phyloP scores from a whole-genome alignment of 768 basidiomycete species.

The Phylloporus rhodoxanthus region DNA sequence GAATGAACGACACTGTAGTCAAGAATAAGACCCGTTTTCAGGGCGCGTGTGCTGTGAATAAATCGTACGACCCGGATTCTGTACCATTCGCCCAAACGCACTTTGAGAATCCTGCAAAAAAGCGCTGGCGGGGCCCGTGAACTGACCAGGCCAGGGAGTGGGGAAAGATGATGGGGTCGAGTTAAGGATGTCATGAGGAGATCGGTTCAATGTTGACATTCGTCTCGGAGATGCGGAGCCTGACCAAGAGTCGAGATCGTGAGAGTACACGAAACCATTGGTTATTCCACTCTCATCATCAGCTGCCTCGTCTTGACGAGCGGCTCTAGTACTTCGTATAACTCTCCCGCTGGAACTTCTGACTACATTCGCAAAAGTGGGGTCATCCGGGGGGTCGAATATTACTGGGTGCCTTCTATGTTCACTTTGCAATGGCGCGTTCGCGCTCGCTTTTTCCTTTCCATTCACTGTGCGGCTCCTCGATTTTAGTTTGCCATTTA shows the following conservation, averaged over 20 bases:
- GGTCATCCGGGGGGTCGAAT: conserved; percentile 19
- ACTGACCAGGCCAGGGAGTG: conserved; percentile 33
- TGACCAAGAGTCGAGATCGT: conserved; percentile 22
- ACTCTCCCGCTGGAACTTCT: conserved; percentile 28
- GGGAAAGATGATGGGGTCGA: conserved; percentile 19
- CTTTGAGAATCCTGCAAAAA: conserved; percentile 40
- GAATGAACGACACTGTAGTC: conserved; percentile 8
- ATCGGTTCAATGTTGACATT: conserved; percentile 7
- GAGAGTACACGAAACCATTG: conserved; percentile 20
- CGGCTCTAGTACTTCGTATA: conserved; percentile 28
- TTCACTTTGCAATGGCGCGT: conserved; percentile 22
- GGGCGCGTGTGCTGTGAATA: conserved; percentile 47
- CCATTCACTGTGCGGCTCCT: conserved; percentile 36
- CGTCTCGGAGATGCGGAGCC: conserved; percentile 23
- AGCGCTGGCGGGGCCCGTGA: conserved; percentile 46
- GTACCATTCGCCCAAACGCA: conserved; percentile 36
- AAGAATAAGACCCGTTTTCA: conserved; percentile 29
- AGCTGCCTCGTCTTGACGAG: conserved; percentile 22
- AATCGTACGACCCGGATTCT: conserved; percentile 58
- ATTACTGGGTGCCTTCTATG: conserved; percentile 14
- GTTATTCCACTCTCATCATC: conserved; percentile 17
- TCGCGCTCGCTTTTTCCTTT: conserved; percentile 30
- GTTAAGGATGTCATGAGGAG: conserved; percentile 20
- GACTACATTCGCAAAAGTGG: conserved; percentile 15
- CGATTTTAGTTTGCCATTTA: conserved; percentile 35